These are phyloP conservation scores for Aspergillus neotritici DNA, from an alignment of 2,329 filamentous ascomycete genomes.

Conservation along the genomic window DNA sequence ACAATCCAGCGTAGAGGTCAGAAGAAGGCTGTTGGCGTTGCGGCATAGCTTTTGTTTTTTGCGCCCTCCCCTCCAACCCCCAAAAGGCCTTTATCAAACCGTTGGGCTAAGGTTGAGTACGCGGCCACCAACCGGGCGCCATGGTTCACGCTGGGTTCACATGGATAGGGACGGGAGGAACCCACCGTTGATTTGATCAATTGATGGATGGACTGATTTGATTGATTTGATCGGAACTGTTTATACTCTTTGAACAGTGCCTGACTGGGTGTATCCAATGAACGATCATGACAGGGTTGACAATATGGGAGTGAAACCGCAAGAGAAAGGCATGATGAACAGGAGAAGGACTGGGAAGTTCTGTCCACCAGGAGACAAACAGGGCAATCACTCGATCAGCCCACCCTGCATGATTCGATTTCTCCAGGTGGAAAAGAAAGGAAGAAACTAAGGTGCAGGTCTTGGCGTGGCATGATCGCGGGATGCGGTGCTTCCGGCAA, in stretches of 20 bases:
- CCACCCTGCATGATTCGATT: not conserved
- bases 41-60: constrained; percentile 3
- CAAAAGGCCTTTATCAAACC: constrained; percentile 12
- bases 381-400: not conserved
- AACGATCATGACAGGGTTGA: too few species aligned
- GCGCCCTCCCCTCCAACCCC: not conserved
- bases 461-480: constrained; percentile 29
- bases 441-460: not conserved
- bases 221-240: too few species aligned
- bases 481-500: constrained; percentile 25
- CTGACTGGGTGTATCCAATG: too few species aligned
- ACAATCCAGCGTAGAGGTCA: not conserved
- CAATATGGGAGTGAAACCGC: too few species aligned
- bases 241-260: too few species aligned
- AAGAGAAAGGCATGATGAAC: too few species aligned
- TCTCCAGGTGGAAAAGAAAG: not conserved
- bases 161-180: constrained; percentile 7
- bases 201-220: too few species aligned
- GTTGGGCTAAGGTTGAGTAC: constrained; percentile 11
- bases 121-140: constrained; percentile 2
- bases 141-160: constrained; percentile 6
- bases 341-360: too few species aligned
- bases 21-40: not conserved
- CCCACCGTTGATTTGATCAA: not conserved
- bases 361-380: too few species aligned